Base-by-base conservation (phyloP, 169 alveolate species). In the Plasmodium sp. region DNA sequence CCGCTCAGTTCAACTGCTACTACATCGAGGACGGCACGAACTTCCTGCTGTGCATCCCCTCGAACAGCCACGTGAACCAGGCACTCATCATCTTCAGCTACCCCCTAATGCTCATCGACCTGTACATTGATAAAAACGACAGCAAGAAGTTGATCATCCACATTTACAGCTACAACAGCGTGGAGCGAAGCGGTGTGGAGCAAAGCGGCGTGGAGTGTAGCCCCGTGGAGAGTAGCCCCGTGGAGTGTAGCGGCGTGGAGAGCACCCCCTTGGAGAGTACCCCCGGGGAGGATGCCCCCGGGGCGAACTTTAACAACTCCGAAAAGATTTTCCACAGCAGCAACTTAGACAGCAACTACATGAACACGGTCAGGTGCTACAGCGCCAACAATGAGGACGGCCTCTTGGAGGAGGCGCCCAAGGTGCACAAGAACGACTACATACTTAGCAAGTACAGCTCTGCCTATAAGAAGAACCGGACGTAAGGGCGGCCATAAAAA, bases 41-140 rank as follows among this genome's bases (percentile, higher is more conserved):
- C 81, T 81, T 91, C 39, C 75, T 91, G 5, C 74, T 91, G 39
- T 91, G 95, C 18, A 45, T 91, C 31, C 95, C 95, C 6, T 91
- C 95, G 7, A 91, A 91, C 39, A 91, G 67, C 56, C 92, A 91
- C 45, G 92, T 51, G 18, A 91, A 81, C 5, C 83, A 91, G 34
- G 95, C 92, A 12, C 81, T 91, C 14, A 91, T 91, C 31, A 80
- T 81, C 27, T 91, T 91, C 74, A 71, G 95, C 41, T 81, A 91
- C 62, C 95, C 95, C 3, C 71, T 91, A 16, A 91, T 91, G 95
- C 45, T 91, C 3, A 91, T 81, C 36, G 95, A 91, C 81, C 39
- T 91, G 16, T 91, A 73, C 67, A 91, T 91, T 33, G 95, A 91
- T 74, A 91, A 91, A 62, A 80, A 91, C 74, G 95, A 91, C 56